These are phyloP conservation scores for Trichoderma breve DNA, from an alignment of 2,329 filamentous ascomycete genomes.

Conservation along the genomic window DNA sequence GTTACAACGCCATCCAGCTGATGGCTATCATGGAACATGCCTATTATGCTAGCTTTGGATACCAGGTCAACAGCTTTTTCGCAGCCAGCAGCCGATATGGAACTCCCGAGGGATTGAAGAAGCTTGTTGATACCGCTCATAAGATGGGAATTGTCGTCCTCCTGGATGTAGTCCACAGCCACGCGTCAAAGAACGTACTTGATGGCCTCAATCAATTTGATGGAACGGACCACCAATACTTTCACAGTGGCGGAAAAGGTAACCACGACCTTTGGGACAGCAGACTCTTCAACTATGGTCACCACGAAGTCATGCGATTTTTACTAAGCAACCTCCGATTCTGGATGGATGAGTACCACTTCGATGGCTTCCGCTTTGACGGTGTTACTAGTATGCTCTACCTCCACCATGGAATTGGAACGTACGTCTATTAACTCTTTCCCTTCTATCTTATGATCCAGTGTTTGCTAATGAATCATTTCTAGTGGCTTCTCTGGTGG, in stretches of 20 bases:
- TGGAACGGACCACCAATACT: constrained; percentile 91
- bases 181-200: constrained; percentile 94
- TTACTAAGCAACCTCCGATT: constrained; percentile 91
- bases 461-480: constrained; percentile 16
- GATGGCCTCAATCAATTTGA: constrained; percentile 97
- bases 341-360: constrained; percentile 98
- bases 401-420: constrained; percentile 91
- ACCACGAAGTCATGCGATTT: constrained; percentile 93
- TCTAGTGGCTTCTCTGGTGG: constrained; percentile 88
- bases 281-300: constrained; percentile 93
- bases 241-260: constrained; percentile 82
- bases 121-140: constrained; percentile 93
- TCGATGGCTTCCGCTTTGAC: constrained; percentile 97
- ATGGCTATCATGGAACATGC: constrained; percentile 99
- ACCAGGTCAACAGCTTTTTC: constrained; percentile 99
- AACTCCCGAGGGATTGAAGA: constrained; percentile 89
- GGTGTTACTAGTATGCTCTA: constrained; percentile 99
- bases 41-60: constrained; percentile 98
- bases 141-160: constrained; percentile 86
- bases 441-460: not conserved
- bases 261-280: constrained; percentile 95
- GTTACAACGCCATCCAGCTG: constrained; percentile 96
- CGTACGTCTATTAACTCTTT: constrained; percentile 55
- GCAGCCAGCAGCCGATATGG: constrained; percentile 95
- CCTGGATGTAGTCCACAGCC: constrained; percentile 94